These are phyloP conservation scores for Shiraia bambusicola DNA, from an alignment of 2,329 filamentous ascomycete genomes.

Conservation along the genomic window DNA sequence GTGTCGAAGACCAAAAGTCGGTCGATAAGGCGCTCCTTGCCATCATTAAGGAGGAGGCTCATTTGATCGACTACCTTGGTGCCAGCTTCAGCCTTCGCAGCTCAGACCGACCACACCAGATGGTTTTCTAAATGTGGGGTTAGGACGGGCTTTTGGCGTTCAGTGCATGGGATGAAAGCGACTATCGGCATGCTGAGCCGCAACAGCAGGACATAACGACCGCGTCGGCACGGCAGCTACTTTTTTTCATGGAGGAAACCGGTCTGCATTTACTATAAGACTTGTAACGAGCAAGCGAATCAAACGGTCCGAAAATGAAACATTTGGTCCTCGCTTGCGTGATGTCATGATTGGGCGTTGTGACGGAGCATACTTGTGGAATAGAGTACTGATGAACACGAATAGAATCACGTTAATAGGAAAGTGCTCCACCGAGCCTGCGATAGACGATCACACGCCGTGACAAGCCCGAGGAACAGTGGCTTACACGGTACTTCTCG, in stretches of 20 bases:
- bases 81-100: conserved; percentile 98
- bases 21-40: conserved; percentile 94
- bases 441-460: conserved; percentile 1
- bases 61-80: conserved; percentile 90
- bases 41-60: conserved; percentile 97
- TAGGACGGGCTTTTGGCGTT: conserved; percentile 43
- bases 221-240: conserved; percentile 38
- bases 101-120: conserved; percentile 99
- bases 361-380: conserved; percentile 23
- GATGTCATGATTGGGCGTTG: conserved; percentile 38
- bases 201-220: conserved; percentile 42
- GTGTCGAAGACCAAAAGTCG: conserved; percentile 96
- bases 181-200: conserved; percentile 44
- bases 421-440: conserved; percentile 11
- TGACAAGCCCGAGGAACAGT: conserved; percentile 5
- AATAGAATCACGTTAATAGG: conserved; percentile 29
- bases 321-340: conserved; percentile 34
- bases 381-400: conserved; percentile 30
- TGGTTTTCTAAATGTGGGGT: conserved; percentile 78
- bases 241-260: conserved; percentile 43
- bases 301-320: conserved; percentile 45
- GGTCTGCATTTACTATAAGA: conserved; percentile 45
- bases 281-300: conserved; percentile 46
- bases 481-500: conserved; percentile 1
- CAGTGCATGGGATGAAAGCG: conserved; percentile 45